Percentiles rank a stretch among this genome's conserved stretches.
phyloP scores from a whole-genome alignment of 2,329 filamentous ascomycete species.

The Calonectria hongkongensis region DNA sequence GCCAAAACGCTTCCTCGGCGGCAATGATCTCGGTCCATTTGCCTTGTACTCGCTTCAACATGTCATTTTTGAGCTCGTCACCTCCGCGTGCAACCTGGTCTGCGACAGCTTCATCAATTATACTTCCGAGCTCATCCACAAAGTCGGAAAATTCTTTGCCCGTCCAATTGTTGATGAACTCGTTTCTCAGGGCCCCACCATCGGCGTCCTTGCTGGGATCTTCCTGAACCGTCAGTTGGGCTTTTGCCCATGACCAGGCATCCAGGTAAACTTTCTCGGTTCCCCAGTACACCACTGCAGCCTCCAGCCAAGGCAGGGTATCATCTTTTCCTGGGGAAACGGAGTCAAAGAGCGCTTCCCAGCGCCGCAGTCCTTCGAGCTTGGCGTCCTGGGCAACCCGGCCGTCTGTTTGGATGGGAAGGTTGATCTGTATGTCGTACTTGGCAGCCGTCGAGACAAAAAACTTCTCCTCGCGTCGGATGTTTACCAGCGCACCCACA shows the following conservation, averaged over 20 bases:
- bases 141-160: conserved; percentile 76
- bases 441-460: conserved; percentile 78
- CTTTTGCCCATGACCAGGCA: conserved; percentile 73
- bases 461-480: conserved; percentile 80
- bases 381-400: conserved; percentile 57
- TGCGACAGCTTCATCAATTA: conserved; percentile 73
- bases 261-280: conserved; percentile 80
- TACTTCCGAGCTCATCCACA: conserved; percentile 71
- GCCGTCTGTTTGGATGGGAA: conserved; percentile 50
- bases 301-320: conserved; percentile 75
- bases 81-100: conserved; percentile 61
- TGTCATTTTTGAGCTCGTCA: conserved; percentile 53
- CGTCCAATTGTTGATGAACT: conserved; percentile 83
- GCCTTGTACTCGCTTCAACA: conserved; percentile 63
- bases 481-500: conserved; percentile 78
- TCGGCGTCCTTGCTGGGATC: conserved; percentile 70
- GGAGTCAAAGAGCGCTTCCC: conserved; percentile 71
- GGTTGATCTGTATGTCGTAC: conserved; percentile 73
- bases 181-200: conserved; percentile 77
- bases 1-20: conserved; percentile 77
- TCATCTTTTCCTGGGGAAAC: conserved; percentile 67
- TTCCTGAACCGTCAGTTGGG: conserved; percentile 56
- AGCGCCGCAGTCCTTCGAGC: conserved; percentile 62
- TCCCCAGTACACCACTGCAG: conserved; percentile 84
- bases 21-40: conserved; percentile 71